Percentiles rank a stretch among this genome's conserved stretches.
Conservation (phyloP, 2,329 filamentous ascomycete species). For the Neophaeococcomyces aloes region DNA sequence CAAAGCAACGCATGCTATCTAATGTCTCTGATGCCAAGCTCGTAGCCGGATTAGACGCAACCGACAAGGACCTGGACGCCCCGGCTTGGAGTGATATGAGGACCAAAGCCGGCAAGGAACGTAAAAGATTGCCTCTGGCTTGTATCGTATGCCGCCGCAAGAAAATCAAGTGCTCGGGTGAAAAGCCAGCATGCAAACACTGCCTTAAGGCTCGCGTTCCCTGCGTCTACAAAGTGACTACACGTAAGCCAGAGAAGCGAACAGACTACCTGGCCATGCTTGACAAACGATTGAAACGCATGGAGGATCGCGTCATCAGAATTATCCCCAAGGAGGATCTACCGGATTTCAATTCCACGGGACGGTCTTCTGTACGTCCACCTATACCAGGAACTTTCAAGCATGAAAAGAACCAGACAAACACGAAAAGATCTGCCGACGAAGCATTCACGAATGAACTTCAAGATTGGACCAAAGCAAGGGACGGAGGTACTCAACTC, state of each 20-base stretch:
- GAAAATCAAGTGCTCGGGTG: constrained; percentile 94
- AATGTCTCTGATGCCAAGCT: background rate
- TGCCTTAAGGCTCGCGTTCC: constrained; percentile 85
- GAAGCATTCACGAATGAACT: constrained; percentile 78
- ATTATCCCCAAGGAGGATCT: constrained; percentile 80
- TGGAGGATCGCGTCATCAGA: constrained; percentile 97
- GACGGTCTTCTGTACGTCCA: constrained; percentile 76
- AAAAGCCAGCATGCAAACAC: constrained; percentile 96
- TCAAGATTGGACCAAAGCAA: constrained; percentile 64
- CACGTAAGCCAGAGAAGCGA: constrained; percentile 81
- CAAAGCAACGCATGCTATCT: background rate
- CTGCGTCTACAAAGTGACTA: constrained; percentile 95
- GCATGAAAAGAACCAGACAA: constrained; percentile 24
- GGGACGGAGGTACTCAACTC: constrained; percentile 20
- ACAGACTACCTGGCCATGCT: constrained; percentile 99
- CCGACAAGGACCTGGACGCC: constrained; percentile 30
- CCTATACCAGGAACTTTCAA: constrained; percentile 49
- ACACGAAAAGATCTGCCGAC: constrained; percentile 73
- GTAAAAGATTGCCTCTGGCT: constrained; percentile 81
- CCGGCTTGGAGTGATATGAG: constrained; percentile 74
- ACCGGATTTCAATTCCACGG: constrained; percentile 55
- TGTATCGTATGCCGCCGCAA: constrained; percentile 94
- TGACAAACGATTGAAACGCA: constrained; percentile 86
- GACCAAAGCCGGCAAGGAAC: constrained; percentile 88
- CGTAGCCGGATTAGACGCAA: background rate